Conservation (phyloP, 129 eudicot species). For the Saussurea involucrata region DNA sequence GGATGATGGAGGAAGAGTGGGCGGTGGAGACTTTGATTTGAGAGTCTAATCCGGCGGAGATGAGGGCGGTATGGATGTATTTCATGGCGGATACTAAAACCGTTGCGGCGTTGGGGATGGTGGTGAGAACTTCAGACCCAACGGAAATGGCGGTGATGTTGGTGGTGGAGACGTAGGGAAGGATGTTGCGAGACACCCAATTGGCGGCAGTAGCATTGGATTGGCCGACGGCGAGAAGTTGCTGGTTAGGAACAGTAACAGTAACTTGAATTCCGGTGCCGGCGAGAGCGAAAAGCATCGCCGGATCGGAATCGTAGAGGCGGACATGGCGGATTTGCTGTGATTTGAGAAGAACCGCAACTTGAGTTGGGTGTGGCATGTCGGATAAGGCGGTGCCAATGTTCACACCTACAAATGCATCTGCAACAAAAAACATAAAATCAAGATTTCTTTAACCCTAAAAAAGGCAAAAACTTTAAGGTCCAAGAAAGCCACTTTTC, state of each 20-base stretch:
- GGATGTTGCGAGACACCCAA: constrained; percentile 35
- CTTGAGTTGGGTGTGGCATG: constrained; percentile 84
- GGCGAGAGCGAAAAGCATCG: constrained; percentile 71
- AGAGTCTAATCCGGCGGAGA: constrained; percentile 16
- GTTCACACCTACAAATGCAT: constrained; percentile 65
- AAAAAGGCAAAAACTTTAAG: neutral
- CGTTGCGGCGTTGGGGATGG: constrained; percentile 33
- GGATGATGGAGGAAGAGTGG: constrained; percentile 32
- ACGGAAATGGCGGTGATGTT: constrained; percentile 41
- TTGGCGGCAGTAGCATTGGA: constrained; percentile 38
- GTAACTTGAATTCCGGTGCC: constrained; percentile 59
- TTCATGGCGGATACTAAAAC: constrained; percentile 28
- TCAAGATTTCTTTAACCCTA: neutral
- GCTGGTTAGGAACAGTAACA: constrained; percentile 34
- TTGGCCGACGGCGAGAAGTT: constrained; percentile 38
- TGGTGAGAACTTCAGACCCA: constrained; percentile 37
- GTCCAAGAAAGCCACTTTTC: neutral
- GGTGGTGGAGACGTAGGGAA: constrained; percentile 29
- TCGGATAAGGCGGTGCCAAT: constrained; percentile 78
- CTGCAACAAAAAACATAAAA: neutral
- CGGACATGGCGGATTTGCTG: constrained; percentile 71
- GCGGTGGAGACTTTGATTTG: constrained; percentile 42
- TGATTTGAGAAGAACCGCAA: constrained; percentile 63
- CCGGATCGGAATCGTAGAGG: constrained; percentile 66
- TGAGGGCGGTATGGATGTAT: constrained; percentile 29